These are phyloP conservation scores for Xerocomus spinulosus DNA, from an alignment of 768 basidiomycete genomes.

Conservation along the genomic window DNA sequence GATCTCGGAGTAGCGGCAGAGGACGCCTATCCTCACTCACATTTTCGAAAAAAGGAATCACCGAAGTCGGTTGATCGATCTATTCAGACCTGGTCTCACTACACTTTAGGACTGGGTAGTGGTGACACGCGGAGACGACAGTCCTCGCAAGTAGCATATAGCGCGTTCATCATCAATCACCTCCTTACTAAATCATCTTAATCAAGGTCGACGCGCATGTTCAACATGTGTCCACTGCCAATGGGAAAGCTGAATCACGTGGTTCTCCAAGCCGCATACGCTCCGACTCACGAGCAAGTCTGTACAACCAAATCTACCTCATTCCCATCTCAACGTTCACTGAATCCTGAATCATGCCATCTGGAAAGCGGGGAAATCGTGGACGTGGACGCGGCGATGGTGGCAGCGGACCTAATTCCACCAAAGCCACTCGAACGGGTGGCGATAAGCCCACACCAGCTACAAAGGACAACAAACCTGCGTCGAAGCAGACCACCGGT, in stretches of 20 bases:
- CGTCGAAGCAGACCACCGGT: neutral
- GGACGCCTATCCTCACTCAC: no score
- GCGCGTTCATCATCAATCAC: no score
- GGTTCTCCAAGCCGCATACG: neutral
- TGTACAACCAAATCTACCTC: neutral
- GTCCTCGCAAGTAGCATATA: no score
- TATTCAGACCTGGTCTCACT: no score
- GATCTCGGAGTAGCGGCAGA: no score
- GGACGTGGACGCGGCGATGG: conserved; percentile 19
- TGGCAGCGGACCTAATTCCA: conserved; percentile 4
- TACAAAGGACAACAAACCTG: neutral
- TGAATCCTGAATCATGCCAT: conserved; percentile 3
- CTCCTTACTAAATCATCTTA: neutral
- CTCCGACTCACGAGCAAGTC: neutral
- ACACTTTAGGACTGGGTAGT: no score
- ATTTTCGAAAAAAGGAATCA: no score
- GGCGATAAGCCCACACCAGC: conserved; percentile 2
- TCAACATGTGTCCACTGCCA: neutral
- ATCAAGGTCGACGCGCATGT: neutral
- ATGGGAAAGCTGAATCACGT: neutral
- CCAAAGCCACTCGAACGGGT: no score
- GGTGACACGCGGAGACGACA: no score
- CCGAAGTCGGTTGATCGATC: no score
- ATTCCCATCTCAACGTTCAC: conserved; percentile 5
- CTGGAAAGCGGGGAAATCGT: conserved; percentile 14